Evolutionary conservation across 2,329 filamentous ascomycete genomes (phyloP).

Genomic region (Dothideomycetes sp.): DNA sequence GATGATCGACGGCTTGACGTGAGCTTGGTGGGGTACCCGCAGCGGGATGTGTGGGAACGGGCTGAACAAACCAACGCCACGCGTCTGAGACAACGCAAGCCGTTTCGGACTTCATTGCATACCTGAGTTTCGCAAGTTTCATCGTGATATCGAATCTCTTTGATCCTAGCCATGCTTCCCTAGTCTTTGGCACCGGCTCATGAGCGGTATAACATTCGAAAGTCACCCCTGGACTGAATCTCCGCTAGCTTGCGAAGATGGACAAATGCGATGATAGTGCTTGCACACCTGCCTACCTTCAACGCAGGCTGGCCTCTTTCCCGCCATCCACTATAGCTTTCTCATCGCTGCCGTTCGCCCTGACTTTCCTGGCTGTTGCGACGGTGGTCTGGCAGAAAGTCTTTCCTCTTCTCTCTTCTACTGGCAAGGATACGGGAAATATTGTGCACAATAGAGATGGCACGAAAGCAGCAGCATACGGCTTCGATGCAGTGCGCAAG

Average conservation of each 20-base stretch:
- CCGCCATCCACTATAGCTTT: conserved; percentile 43
- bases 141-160: no score
- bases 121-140: no score
- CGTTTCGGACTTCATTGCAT: no score
- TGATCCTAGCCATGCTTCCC: no score
- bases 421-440: conserved; percentile 45
- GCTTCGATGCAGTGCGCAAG: conserved; percentile 11
- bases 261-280: conserved; percentile 40
- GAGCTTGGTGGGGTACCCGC: no score
- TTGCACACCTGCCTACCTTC: conserved; percentile 43
- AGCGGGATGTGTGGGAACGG: no score
- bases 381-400: conserved; percentile 55
- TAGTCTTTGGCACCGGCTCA: no score
- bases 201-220: no score
- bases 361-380: conserved; percentile 56
- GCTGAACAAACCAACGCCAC: no score
- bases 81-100: no score
- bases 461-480: conserved; percentile 32
- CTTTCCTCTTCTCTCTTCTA: conserved; percentile 59
- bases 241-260: conserved; percentile 2
- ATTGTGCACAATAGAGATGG: conserved; percentile 44
- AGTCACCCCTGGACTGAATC: no score
- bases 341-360: conserved; percentile 56
- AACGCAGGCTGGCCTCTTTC: conserved; percentile 30
- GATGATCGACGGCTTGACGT: no score